Conservation (phyloP, 176 grass and related monocot genomes). For the Eleusine indica region DNA sequence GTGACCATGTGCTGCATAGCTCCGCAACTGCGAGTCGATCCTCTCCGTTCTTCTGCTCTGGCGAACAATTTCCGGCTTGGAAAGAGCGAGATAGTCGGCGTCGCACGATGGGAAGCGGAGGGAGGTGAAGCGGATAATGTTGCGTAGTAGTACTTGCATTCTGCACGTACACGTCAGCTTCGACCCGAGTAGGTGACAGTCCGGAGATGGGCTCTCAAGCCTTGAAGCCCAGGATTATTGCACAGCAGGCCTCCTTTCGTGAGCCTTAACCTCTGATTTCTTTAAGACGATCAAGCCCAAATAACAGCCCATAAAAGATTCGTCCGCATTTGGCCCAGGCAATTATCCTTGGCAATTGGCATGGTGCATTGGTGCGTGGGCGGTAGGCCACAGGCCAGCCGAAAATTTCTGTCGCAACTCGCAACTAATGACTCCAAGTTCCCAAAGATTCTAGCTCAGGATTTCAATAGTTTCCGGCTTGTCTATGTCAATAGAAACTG, state of each 20-base stretch:
- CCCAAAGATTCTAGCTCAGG: too few relatives aligned
- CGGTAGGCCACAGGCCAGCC: too few relatives aligned
- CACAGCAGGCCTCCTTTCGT: not conserved
- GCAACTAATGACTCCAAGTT: too few relatives aligned
- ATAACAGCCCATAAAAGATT: not conserved
- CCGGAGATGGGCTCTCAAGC: not conserved
- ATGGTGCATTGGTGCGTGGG: not conserved
- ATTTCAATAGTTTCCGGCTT: too few relatives aligned
- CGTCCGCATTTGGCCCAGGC: not conserved
- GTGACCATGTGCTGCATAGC: conserved; percentile 21
- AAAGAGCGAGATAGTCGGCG: not conserved
- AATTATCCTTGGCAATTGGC: not conserved
- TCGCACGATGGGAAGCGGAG: too few relatives aligned
- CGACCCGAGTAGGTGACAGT: not conserved
- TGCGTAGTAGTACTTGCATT: not conserved
- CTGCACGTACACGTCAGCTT: not conserved
- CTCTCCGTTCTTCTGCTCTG: not conserved
- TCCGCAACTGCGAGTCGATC: not conserved
- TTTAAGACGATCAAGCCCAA: not conserved
- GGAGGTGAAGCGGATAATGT: conserved; percentile 34
- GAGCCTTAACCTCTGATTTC: not conserved
- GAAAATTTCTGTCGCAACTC: too few relatives aligned
- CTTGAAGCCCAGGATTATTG: not conserved
- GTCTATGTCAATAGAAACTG: too few relatives aligned
- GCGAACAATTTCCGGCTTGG: not conserved